phyloP scores from a whole-genome alignment of 345 rosid genomes.

The Turnera subulata region DNA sequence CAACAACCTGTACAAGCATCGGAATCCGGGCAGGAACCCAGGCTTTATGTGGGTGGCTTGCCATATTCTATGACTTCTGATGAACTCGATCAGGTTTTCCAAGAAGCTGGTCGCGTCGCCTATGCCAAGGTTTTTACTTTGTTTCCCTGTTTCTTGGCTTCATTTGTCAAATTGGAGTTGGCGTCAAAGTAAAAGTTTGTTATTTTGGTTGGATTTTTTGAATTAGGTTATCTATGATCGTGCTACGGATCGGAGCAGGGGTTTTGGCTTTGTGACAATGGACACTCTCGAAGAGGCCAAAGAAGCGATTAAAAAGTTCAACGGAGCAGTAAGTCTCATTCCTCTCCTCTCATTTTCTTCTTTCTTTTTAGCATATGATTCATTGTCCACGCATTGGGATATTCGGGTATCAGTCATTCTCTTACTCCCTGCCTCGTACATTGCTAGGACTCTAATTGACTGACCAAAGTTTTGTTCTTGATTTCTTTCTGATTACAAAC shows the following conservation, averaged over 20 bases:
- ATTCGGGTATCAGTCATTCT: too few relatives aligned
- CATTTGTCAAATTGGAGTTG: neutral
- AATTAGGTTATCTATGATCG: constrained; percentile 70
- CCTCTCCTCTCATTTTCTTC: too few relatives aligned
- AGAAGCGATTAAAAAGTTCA: constrained; percentile 70
- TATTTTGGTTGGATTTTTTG: constrained; percentile 5
- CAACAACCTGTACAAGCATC: constrained; percentile 20
- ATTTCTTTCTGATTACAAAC: too few relatives aligned
- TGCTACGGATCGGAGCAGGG: constrained; percentile 93
- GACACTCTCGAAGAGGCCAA: constrained; percentile 70
- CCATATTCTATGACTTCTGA: constrained; percentile 68
- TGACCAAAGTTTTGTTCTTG: too few relatives aligned
- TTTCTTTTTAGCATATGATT: too few relatives aligned
- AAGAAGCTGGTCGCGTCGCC: constrained; percentile 67
- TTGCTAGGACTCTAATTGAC: too few relatives aligned
- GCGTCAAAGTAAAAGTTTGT: neutral
- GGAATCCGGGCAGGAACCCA: constrained; percentile 43
- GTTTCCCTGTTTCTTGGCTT: neutral
- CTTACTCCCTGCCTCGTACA: too few relatives aligned
- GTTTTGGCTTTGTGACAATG: constrained; percentile 88
- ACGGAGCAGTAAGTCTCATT: constrained; percentile 72
- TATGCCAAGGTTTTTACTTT: constrained; percentile 52
- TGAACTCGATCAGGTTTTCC: constrained; percentile 55
- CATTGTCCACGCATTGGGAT: too few relatives aligned
- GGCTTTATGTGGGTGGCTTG: constrained; percentile 78